Base-by-base conservation (phyloP, 75 land plant species). In the Selaginella moellendorffii region DNA sequence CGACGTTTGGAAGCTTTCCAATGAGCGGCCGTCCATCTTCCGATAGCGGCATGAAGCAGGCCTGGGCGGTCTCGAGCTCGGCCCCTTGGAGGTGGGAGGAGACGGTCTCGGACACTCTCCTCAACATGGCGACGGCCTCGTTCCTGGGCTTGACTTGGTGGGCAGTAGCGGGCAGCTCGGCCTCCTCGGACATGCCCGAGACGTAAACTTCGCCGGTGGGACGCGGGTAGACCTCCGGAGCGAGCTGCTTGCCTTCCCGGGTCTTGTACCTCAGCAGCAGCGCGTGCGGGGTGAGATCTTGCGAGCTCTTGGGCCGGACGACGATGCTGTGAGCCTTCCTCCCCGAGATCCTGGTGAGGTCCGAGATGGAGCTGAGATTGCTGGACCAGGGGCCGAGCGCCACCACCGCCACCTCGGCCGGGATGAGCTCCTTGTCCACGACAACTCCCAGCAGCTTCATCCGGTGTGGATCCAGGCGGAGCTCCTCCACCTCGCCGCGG, bases 141-240 rank as follows among this genome's bases (percentile, higher is more conserved):
- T 68, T 63, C 8, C 80, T 61, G 17, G 79, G 78, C 19, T 25
- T 20, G 8, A 90, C 66, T 31, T 80, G 74, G 28, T 77, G 78
- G 24, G 97, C 83, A 25, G 81, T 80, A 19, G 81, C 83, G 0
- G 97, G 97, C 8, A 85, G 75, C 56, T 73, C 82, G 1, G 28
- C 82, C 51, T 82, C 84, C 63, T 77, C 69, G 21, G 88, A 82
- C 93, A 84, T 82, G 31, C 97, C 93, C 68, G 92, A 90, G 26
- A 87, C 59, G 78, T 90, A 90, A 24, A 90, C 93, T 27, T 90
- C 97, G 5, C 97, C 89, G 20, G 85, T 84, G 23, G 95, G 88
- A 1, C 97, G 77, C 1, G 97, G 97, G 31, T 82, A 90, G 21
- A 90, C 75, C 68, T 90, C 97, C 0, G 88, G 86, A 65, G 87